Evolutionary conservation across 2,329 filamentous ascomycete species (phyloP), one percentile per base, ranked within the genome.

Genomic region (Aspergillaceae sp.): DNA sequence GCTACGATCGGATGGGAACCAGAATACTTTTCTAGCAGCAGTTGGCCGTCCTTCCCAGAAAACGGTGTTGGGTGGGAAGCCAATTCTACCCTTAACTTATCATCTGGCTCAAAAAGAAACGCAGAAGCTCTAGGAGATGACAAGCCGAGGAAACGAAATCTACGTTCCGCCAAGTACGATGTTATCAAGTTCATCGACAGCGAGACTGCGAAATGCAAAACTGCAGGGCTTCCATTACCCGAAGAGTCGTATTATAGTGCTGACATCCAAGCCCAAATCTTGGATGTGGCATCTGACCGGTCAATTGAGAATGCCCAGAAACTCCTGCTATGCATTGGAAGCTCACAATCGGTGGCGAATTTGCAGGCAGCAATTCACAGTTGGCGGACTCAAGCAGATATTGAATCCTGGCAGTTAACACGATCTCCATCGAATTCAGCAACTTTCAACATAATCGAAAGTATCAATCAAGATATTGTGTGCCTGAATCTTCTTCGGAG

Each of bases 401-500:
- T 34, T 6, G 32, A 34, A 34, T 34, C 32, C 32, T 34, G 32
- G 32, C 32, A 34, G 32, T 34, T 34, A 34, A 8, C 32, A 34
- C 32, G 32, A 34, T 34, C 32, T 34, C 32, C n/a, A 34, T 34
- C 32, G 6, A 34, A 34, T 8, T 10, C 32, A 34, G 32, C 7
- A 34, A 34, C 32, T 6, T 34, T 34, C 32, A 34, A 34, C 3
- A 4, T 34, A 34, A 34, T 34, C n/a, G 32, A 34, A 34, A 10
- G 32, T 10, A 34, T 34, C 3, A 34, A 34, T 6, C 32, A 10
- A 6, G 4, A 34, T 10, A 34, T 34, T 34, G 32, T 6, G 5
- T 34, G 32, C n/a, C 32, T 34, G 32, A 34, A 34, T 34, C 43
- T 48, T 32, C 10, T 49, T 33, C 29, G 35, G 4, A 45, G 43